phyloP scores from a whole-genome alignment of 2,329 filamentous ascomycete species.

The Sporothrix brunneoviolacea region DNA sequence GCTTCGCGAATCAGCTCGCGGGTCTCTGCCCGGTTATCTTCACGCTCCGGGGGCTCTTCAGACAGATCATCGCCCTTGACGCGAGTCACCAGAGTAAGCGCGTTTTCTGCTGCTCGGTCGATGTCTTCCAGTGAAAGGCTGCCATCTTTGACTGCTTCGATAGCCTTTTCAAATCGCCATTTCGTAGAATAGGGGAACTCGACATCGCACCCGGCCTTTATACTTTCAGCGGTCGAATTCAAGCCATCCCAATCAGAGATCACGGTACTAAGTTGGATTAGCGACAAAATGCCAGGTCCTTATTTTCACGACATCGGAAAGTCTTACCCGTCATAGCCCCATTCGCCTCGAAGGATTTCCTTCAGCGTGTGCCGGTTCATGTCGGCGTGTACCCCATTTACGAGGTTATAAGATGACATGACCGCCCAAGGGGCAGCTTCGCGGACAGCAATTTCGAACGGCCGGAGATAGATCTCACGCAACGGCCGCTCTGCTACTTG shows the following conservation, averaged over 20 bases:
- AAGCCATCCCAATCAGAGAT: slow-evolving; percentile 54
- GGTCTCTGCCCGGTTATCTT: slow-evolving; percentile 51
- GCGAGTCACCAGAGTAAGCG: slow-evolving; percentile 53
- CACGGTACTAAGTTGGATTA: slow-evolving; percentile 35
- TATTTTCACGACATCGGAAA: too few species aligned
- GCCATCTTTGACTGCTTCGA: slow-evolving; percentile 45
- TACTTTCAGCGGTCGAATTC: slow-evolving; percentile 49
- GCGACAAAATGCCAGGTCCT: too few species aligned
- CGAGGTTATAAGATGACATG: slow-evolving; percentile 62
- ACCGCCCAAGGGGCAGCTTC: slow-evolving; percentile 64
- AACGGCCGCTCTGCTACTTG: slow-evolving; percentile 58
- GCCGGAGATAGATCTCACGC: slow-evolving; percentile 65
- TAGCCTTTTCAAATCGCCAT: slow-evolving; percentile 50
- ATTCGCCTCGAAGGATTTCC: slow-evolving; percentile 53
- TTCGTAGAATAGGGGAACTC: slow-evolving; percentile 52
- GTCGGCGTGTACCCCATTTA: slow-evolving; percentile 57
- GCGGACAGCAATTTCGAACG: slow-evolving; percentile 65
- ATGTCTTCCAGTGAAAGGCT: slow-evolving; percentile 42
- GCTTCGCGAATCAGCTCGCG: slow-evolving; percentile 53
- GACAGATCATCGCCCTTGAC: slow-evolving; percentile 55
- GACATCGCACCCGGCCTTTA: slow-evolving; percentile 50
- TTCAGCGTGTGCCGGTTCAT: slow-evolving; percentile 50
- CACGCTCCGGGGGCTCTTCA: slow-evolving; percentile 49
- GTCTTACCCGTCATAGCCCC: slow-evolving; percentile 53
- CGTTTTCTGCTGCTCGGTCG: slow-evolving; percentile 52